A percentile compares a stretch with the other conserved stretches of the same genome.
Evolutionary conservation across 2,329 filamentous ascomycete species (phyloP).

Genomic region (Penicillium brasilianum): DNA sequence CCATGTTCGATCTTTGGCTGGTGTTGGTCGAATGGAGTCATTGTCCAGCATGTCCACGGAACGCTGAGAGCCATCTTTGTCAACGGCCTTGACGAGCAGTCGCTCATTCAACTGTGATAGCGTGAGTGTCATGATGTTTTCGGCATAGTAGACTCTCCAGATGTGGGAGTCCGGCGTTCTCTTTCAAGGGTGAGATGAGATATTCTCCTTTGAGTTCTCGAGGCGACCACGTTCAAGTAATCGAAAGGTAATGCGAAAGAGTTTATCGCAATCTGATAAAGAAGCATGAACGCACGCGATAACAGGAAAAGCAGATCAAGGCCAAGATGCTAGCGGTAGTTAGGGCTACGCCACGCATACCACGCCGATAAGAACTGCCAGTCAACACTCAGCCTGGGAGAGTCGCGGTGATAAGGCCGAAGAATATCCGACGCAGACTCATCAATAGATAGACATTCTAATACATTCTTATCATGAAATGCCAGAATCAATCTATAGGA

Average conservation of each 20-base stretch:
- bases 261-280: neutral
- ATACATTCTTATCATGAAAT: neutral
- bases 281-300: neutral
- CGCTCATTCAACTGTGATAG: neutral
- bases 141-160: neutral
- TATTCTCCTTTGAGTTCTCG: neutral
- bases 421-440: neutral
- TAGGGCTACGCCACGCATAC: neutral
- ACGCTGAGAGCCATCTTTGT: conserved; percentile 22
- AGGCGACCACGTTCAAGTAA: neutral
- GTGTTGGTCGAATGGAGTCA: conserved; percentile 48
- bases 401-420: neutral
- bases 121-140: neutral
- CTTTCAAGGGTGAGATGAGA: neutral
- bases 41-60: conserved; percentile 12
- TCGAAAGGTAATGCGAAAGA: neutral
- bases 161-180: neutral
- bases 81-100: conserved; percentile 26
- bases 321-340: neutral
- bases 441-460: neutral
- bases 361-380: neutral
- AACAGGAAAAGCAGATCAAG: neutral
- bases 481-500: neutral
- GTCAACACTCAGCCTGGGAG: neutral
- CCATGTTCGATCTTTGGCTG: conserved; percentile 50